Evolutionary conservation across 2,329 filamentous ascomycete species (phyloP), one percentile per base, ranked within the genome.

Genomic region (Didymella segeticola): DNA sequence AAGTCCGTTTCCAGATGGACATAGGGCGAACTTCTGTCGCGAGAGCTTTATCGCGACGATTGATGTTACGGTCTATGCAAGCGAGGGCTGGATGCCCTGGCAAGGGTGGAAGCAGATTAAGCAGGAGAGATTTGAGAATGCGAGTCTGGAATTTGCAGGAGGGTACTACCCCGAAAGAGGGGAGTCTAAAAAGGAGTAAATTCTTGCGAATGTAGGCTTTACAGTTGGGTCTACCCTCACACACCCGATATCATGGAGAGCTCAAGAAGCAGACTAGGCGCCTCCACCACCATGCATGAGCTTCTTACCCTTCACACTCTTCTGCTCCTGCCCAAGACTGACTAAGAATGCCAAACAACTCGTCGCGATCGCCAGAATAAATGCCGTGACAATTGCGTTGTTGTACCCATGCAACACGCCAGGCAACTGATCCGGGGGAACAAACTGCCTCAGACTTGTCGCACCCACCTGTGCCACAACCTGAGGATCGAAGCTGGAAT

Each of bases 391-490:
- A 64, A 61, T 82, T 0, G 85, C 79, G n/a, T 77, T 73, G 57
- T 88, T 89, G 71, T 90, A 90, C 0, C 84, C 87, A 0, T 77
- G 60, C 9, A 86, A 73, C 1, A 91, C 85, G 0, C 76, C 72
- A 4, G 71, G 69, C 10, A 86, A 68, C 38, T 79, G 78, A 48
- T 82, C 63, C 0, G 71, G 58, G 0, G 82, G 76, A 12, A 90
- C 83, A 1, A 80, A 69, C 0, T 75, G 67, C 43, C 80, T 78
- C 9, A 92, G 74, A 36, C 84, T 79, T 0, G 87, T 90, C 0
- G 82, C 82, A 20, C 82, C 82, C 1, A 77, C 77, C 1, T 65
- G 58, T 3, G 79, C 67, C 3, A 83, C 73, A 15, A 75, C 61
- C n/a, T 58, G 56, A 0, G 79, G 70, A 60, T 79, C 67, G 2